Percentiles rank a stretch among this genome's conserved stretches.
phyloP scores from a whole-genome alignment of 495 filamentous ascomycete genomes.

The Xylaria venustula region DNA sequence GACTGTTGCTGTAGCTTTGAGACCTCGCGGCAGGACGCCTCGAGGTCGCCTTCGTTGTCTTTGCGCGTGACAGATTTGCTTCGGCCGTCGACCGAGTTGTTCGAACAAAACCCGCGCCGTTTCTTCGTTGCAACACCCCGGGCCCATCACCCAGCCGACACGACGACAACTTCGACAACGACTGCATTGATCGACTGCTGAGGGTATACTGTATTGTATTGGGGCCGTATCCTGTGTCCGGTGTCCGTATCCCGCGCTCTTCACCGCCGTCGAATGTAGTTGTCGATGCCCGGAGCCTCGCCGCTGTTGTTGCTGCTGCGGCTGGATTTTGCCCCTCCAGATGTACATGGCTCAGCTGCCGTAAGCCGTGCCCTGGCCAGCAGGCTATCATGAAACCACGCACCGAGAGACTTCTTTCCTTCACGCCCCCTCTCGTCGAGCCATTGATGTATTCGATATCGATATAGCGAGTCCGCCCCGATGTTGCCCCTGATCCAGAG shows the following conservation, averaged over 20 bases:
- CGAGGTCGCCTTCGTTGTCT: neutral
- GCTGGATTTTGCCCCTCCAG: constrained; percentile 17
- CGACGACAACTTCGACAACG: too few relatives aligned
- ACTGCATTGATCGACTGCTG: too few relatives aligned
- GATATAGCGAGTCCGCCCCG: constrained; percentile 15
- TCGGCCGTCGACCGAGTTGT: neutral
- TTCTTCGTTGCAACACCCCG: neutral
- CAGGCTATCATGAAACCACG: constrained; percentile 38
- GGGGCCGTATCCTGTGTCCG: too few relatives aligned
- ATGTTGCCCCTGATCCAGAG: constrained; percentile 48
- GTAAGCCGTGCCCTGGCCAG: constrained; percentile 36
- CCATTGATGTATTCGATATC: constrained; percentile 13
- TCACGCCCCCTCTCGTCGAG: constrained; percentile 18
- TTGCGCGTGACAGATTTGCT: neutral
- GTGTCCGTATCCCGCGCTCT: too few relatives aligned
- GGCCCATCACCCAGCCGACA: neutral
- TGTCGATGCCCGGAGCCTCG: constrained; percentile 6
- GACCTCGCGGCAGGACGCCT: too few relatives aligned
- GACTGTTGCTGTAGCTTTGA: neutral
- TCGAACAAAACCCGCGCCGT: too few relatives aligned
- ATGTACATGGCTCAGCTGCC: constrained; percentile 29
- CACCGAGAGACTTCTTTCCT: constrained; percentile 18
- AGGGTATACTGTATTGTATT: neutral
- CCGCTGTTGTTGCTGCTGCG: constrained; percentile 7
- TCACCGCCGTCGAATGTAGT: neutral